phyloP scores from a whole-genome alignment of 441 rosid species.

The Viola pubescens region DNA sequence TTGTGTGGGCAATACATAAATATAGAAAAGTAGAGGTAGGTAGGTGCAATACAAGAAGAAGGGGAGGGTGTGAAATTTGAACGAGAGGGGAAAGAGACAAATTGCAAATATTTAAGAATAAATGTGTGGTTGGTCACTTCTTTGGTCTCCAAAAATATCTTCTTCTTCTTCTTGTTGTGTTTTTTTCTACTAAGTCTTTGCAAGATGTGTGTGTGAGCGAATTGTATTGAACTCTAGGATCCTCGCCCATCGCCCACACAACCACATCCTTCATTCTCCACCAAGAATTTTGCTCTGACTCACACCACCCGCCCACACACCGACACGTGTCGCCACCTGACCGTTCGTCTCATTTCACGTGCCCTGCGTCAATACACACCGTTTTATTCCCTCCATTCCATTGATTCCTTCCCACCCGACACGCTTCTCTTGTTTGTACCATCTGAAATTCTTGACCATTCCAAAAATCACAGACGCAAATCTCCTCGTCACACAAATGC shows the following conservation, averaged over 20 bases:
- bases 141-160: constrained; percentile 14
- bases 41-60: too few relatives aligned
- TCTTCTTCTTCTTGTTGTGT: background rate
- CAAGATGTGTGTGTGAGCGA: background rate
- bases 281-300: constrained; percentile 12
- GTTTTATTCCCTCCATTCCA: background rate
- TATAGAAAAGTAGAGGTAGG: too few relatives aligned
- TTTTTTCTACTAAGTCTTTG: background rate
- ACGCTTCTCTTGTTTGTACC: background rate
- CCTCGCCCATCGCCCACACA: constrained; percentile 3
- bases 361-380: background rate
- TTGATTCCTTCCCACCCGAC: background rate
- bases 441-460: background rate
- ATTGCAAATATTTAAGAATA: background rate
- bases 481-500: too few relatives aligned
- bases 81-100: background rate
- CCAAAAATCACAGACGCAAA: too few relatives aligned
- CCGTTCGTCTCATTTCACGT: constrained; percentile 6
- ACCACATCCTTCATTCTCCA: constrained; percentile 18
- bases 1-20: too few relatives aligned
- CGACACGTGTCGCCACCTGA: constrained; percentile 14
- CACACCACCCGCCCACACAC: background rate
- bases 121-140: constrained; percentile 2
- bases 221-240: background rate
- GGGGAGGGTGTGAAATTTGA: background rate